Base-by-base conservation (phyloP, 2,329 filamentous ascomycete species). In the Metarhizium robertsii region DNA sequence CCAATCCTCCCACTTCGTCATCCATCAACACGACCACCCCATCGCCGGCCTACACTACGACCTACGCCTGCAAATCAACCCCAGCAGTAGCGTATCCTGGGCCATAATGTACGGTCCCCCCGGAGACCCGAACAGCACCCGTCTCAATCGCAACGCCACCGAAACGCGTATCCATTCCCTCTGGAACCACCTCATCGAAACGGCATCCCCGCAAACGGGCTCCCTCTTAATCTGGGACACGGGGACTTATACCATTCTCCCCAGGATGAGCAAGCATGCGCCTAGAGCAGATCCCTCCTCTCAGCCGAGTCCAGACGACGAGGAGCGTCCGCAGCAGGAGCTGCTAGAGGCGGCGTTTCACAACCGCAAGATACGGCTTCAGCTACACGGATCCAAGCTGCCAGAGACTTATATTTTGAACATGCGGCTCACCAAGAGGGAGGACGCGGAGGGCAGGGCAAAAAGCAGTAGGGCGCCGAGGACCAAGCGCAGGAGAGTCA, bases 21-120 rank as follows among this genome's bases (percentile, higher is more conserved):
- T 89, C 42, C 85, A 89, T 66, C 85, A 90, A 64, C 85, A 90
- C 65, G 85, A 88, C 63, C 86, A 89, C 64, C 86, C 86, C 1
- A 67, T 87, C 47, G 84, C 86, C 10, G 85, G 86, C 29, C 76
- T 77, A 1, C 83, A 86, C 65, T 87, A 89, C 71, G 86, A 89
- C 66, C 73, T 89, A 20, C 76, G 86, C 2, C 72, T 89, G 18
- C 85, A 89, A 66, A 85, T 88, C 65, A 88, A 86, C 34, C 75
- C 77, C 56, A 78, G 79, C 0, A 88, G 85, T 63, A 85, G 83
- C 30, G 77, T 81, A 11, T 86, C 81, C 57, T 89, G 75, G 76
- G 80, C 82, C 0, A 75, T 85, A 60, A 84, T 83, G 80, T 85
- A 84, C 62, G 81, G 81, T 1, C 64, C 82, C 18, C 81, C 81